Base-by-base conservation (phyloP, 2,329 filamentous ascomycete species). In the Ophiostoma australiae region DNA sequence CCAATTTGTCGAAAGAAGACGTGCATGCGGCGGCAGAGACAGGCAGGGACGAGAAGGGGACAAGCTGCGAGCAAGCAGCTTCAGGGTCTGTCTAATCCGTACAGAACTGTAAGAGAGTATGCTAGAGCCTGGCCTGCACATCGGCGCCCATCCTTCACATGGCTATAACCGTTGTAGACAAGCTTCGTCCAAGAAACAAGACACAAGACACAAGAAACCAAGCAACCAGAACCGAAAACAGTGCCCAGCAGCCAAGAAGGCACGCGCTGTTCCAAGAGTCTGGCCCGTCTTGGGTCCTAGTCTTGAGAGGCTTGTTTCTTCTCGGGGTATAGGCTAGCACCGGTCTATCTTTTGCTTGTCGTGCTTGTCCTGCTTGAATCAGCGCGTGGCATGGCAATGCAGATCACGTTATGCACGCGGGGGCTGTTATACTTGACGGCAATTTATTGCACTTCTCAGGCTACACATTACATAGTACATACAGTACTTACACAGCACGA, bases 91-190 rank as follows among this genome's bases (percentile, higher is more conserved):
- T 39, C 37, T 48, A 48, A 1, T 31, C 27, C 27, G 27, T 31
- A 31, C 27, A 31, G 27, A 1, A 41, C 10, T 15, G 39, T 41
- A 3, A 41, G 1, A 41, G 11, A 41, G 52, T 58, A n/a, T 58
- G n/a, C n/a, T 27, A 13, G 48, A 3, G 27, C 27, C 27, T 31
- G 27, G 15, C 15, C n/a, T 58, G 23, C 23, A 58, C n/a, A 58
- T 58, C 23, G 27, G 23, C 17, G 52, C 23, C 11, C 52, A 58
- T 58, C 52, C 27, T 27, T 58, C 17, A 4, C 7, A n/a, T 27
- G 52, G n/a, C 52, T 58, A 58, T 58, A n/a, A 15, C 48, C n/a
- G 48, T 55, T 23, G 48, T 55, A 55, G 48, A 55, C 48, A 55
- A 58, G 23, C 52, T 31, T 58, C 3, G n/a, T 58, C 52, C 52